Evolutionary conservation across 176 grass and related monocot genomes (phyloP).

Genomic region (Hsuehochloa calcarea): DNA sequence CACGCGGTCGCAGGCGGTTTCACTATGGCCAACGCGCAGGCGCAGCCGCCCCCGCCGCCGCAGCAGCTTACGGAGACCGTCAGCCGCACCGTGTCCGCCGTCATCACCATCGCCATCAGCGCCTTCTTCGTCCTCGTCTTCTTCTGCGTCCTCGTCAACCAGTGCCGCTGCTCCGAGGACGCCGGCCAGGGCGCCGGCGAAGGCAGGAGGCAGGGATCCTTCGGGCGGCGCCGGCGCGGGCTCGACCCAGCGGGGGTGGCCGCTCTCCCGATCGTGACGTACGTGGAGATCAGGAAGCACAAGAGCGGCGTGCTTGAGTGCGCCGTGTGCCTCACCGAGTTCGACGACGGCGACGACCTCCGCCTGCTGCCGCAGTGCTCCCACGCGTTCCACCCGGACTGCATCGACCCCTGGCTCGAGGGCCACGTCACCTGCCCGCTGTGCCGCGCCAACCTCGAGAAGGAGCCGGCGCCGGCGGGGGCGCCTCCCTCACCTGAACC

Average conservation of each 20-base stretch:
- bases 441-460: conserved; percentile 62
- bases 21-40: background rate
- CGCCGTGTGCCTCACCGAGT: conserved; percentile 82
- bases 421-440: conserved; percentile 67
- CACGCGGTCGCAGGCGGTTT: background rate
- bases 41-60: background rate
- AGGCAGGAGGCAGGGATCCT: background rate
- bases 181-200: background rate
- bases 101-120: conserved; percentile 59
- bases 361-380: conserved; percentile 78
- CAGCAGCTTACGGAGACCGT: conserved; percentile 27
- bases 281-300: conserved; percentile 63
- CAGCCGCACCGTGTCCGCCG: conserved; percentile 52
- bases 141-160: conserved; percentile 70
- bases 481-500: conserved; percentile 1
- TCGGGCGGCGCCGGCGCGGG: conserved; percentile 40
- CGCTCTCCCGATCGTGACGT: conserved; percentile 59
- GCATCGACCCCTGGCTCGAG: conserved; percentile 85
- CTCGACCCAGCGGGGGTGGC: conserved; percentile 59
- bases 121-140: conserved; percentile 81
- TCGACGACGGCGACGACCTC: conserved; percentile 73
- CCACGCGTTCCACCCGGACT: conserved; percentile 90
- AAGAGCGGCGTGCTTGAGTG: conserved; percentile 76
- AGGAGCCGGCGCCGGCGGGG: background rate
- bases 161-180: conserved; percentile 41